Percentiles rank a stretch among this genome's conserved stretches.
phyloP scores from a whole-genome alignment of 2,329 filamentous ascomycete genomes.

The Nigrospora oryzae region DNA sequence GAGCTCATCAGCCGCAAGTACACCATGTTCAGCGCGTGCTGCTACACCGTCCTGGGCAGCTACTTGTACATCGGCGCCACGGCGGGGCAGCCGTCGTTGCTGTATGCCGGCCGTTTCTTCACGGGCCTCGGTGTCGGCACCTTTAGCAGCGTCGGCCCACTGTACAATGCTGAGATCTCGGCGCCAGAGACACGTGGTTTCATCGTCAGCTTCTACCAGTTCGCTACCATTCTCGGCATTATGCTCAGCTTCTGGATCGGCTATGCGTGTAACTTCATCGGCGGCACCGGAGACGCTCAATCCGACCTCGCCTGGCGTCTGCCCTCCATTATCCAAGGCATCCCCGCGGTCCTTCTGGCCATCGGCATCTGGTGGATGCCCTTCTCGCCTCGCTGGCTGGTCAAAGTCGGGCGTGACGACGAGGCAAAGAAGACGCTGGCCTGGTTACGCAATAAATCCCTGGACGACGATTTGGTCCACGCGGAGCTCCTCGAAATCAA shows the following conservation, averaged over 20 bases:
- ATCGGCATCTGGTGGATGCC: constrained; percentile 32
- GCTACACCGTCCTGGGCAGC: constrained; percentile 31
- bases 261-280: constrained; percentile 23
- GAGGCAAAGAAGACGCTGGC: constrained; percentile 38
- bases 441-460: constrained; percentile 38
- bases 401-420: constrained; percentile 33
- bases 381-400: constrained; percentile 46
- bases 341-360: constrained; percentile 17
- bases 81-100: constrained; percentile 27
- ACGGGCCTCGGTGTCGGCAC: constrained; percentile 43
- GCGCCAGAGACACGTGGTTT: constrained; percentile 10
- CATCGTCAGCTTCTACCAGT: constrained; percentile 11
- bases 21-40: constrained; percentile 39
- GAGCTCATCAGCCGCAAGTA: constrained; percentile 45
- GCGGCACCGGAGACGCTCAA: constrained; percentile 5
- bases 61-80: constrained; percentile 39
- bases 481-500: constrained; percentile 41
- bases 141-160: constrained; percentile 7
- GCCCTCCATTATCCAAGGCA: constrained; percentile 17
- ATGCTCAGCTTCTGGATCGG: constrained; percentile 17
- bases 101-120: constrained; percentile 47
- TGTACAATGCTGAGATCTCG: constrained; percentile 16
- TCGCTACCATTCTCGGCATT: constrained; percentile 18
- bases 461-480: constrained; percentile 37
- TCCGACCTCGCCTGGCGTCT: constrained; percentile 22